Evolutionary conservation across 2,329 filamentous ascomycete genomes (phyloP), one percentile per base, ranked within the genome.

Genomic region (Fonsecaea pedrosoi): DNA sequence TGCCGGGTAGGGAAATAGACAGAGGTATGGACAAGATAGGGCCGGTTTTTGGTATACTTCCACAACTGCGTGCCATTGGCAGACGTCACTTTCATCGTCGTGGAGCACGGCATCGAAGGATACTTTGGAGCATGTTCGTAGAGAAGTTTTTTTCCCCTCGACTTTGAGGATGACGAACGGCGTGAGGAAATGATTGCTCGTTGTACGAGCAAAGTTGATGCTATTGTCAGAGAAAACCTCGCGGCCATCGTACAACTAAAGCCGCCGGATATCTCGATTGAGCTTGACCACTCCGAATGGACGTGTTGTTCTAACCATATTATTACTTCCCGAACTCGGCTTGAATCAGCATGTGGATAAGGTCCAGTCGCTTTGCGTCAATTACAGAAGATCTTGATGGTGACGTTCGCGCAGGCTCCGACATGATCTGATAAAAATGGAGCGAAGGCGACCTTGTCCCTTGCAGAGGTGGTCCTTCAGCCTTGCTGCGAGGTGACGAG

Each of bases 211-310:
- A 21, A 42, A 30, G 18, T 1, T 50, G 21, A 25, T 50, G 45
- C 45, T 25, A 50, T 25, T 21, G 10, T 25, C 18, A 25, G 10
- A 21, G 25, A 10, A 50, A 5, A 12, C 45, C 45, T 50, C 9
- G 3, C 25, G 25, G 45, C 45, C 45, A 50, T 50, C 45, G 45
- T 50, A 50, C 45, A 50, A 21, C 45, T 50, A 50, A 50, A 12
- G 21, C 45, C 45, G 45, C 45, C 45, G 45, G 45, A 5, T 12
- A 50, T 50, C 18, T 50, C 8, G 45, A 50, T 13, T 12, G 18
- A 50, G 3, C 15, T 18, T 50, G 18, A 12, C 18, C 45, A 25
- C 45, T 12, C 45, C 18, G 18, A 50, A 25, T 5, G 45, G 45
- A 50, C 8, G 6, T 10, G 10, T 50, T 21, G 40, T 21, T 18